Percentiles rank a stretch among this genome's conserved stretches.
These are phyloP conservation scores for Pichia sorboxylosa DNA, from an alignment of 1,139 yeast genomes.

Conservation along the genomic window DNA sequence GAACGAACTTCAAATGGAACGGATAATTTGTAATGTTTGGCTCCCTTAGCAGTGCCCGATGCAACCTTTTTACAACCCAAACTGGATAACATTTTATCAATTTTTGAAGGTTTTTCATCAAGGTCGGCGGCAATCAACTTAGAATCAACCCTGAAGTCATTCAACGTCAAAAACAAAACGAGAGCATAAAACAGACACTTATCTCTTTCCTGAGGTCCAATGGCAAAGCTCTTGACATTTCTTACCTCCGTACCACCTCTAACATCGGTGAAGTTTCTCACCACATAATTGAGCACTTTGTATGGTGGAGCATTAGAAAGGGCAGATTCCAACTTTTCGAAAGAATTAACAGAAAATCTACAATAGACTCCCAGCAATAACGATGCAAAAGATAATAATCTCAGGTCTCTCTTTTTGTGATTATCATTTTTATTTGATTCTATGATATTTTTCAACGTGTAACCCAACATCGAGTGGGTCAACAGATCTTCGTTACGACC, in stretches of 20 bases:
- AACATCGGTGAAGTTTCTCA: conserved; percentile 4
- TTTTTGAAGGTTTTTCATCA: conserved; percentile 66
- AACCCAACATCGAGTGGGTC: too few species aligned
- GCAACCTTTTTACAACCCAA: conserved; percentile 74
- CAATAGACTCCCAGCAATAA: conserved; percentile 69
- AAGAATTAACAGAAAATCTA: conserved; percentile 54
- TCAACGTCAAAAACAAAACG: conserved; percentile 63
- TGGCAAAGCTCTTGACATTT: conserved; percentile 48
- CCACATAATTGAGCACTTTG: conserved; percentile 55
- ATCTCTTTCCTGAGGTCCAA: conserved; percentile 84
- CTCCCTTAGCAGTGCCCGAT: conserved; percentile 60
- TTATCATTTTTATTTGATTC: too few species aligned
- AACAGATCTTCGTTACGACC: too few species aligned
- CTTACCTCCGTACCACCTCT: conserved; percentile 44
- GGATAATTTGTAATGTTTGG: conserved; percentile 70
- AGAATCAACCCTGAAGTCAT: conserved; percentile 63
- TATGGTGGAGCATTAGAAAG: conserved; percentile 71
- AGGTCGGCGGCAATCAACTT: conserved; percentile 79
- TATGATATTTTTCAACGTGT: too few species aligned
- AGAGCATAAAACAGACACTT: conserved; percentile 71
- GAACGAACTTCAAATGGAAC: conserved; percentile 90
- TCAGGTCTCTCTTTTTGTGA: conserved; percentile 29
- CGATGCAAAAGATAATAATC: conserved; percentile 67
- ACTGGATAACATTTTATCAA: conserved; percentile 60
- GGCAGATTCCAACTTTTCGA: conserved; percentile 47